Conservation (phyloP, 1,284 basidiomycete genomes). For the Cryptococcus hybrid region DNA sequence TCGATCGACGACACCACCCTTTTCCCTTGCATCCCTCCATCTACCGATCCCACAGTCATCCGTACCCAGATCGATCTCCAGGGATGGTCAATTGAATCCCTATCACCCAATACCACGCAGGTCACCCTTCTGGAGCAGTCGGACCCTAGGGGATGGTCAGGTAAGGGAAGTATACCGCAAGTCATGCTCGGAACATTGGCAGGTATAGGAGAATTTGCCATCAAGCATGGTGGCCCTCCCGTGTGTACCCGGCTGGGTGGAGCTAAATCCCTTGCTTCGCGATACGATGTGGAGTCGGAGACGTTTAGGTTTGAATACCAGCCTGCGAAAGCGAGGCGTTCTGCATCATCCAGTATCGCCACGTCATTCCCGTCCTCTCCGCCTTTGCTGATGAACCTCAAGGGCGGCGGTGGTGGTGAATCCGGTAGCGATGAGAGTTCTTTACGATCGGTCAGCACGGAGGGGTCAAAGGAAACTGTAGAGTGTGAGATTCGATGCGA, state of each 20-base stretch:
- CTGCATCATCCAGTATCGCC: conserved; percentile 47
- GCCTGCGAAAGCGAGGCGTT: conserved; percentile 59
- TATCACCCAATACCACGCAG: conserved; percentile 93
- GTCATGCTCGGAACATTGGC: conserved; percentile 85
- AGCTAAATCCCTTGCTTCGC: conserved; percentile 67
- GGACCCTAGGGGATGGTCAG: conserved; percentile 96
- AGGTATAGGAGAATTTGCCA: conserved; percentile 88
- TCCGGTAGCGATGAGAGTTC: conserved; percentile 18
- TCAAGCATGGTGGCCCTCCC: conserved; percentile 92
- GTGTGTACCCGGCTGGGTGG: conserved; percentile 77
- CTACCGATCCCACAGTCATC: conserved; percentile 69
- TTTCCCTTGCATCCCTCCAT: conserved; percentile 74
- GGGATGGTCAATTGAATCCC: conserved; percentile 93
- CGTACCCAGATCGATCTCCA: conserved; percentile 93
- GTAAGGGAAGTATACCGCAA: conserved; percentile 87
- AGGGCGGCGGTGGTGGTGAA: conserved; percentile 24
- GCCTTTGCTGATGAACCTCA: conserved; percentile 6
- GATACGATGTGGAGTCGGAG: conserved; percentile 85
- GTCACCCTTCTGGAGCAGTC: conserved; percentile 95
- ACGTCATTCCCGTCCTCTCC: conserved; percentile 31
- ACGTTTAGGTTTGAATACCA: conserved; percentile 85
- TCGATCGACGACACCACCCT: conserved; percentile 85
- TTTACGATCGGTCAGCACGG: conserved; percentile 19
- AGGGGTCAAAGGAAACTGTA: conserved; percentile 50
- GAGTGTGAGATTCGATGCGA: conserved; percentile 96